Evolutionary conservation across 1,139 yeast genomes (phyloP).

Genomic region (Sugiyamaella xylanicola): DNA sequence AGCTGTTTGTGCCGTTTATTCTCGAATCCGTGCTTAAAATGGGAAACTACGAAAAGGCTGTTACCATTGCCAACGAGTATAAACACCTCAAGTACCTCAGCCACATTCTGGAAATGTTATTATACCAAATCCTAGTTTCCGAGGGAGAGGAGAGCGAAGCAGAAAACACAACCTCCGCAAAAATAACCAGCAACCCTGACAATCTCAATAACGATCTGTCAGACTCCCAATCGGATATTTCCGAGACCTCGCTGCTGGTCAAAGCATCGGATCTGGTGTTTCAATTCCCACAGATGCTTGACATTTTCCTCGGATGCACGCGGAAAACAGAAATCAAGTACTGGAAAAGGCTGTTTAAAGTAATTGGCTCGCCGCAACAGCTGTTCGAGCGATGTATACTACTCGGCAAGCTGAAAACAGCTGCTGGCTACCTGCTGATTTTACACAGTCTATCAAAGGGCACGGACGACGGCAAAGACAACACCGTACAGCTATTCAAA

Average conservation of each 20-base stretch:
- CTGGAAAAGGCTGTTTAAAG: constrained; percentile 58
- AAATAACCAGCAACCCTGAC: too few species aligned
- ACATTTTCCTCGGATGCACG: constrained; percentile 58
- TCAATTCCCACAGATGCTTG: constrained; percentile 46
- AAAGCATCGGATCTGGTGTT: constrained; percentile 37
- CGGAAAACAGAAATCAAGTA: constrained; percentile 66
- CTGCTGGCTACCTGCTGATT: constrained; percentile 47
- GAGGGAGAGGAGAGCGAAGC: constrained; percentile 32
- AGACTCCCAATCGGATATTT: constrained; percentile 31
- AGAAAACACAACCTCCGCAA: too few species aligned
- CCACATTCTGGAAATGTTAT: constrained; percentile 51
- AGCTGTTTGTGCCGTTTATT: constrained; percentile 43
- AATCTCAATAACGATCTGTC: neutral
- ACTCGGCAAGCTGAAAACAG: constrained; percentile 44
- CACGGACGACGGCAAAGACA: constrained; percentile 27
- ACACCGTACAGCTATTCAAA: constrained; percentile 39
- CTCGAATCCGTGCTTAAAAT: constrained; percentile 39
- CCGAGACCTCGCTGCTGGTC: constrained; percentile 23
- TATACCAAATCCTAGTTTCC: constrained; percentile 44
- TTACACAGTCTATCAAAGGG: constrained; percentile 38
- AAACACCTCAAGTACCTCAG: constrained; percentile 50
- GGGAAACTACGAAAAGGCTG: constrained; percentile 37
- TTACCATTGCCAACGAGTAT: constrained; percentile 44
- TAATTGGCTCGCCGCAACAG: constrained; percentile 44
- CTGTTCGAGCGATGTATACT: constrained; percentile 45